Evolutionary conservation across 148 eudicot genomes (phyloP).

Genomic region (Rhododendron ferrugineum): DNA sequence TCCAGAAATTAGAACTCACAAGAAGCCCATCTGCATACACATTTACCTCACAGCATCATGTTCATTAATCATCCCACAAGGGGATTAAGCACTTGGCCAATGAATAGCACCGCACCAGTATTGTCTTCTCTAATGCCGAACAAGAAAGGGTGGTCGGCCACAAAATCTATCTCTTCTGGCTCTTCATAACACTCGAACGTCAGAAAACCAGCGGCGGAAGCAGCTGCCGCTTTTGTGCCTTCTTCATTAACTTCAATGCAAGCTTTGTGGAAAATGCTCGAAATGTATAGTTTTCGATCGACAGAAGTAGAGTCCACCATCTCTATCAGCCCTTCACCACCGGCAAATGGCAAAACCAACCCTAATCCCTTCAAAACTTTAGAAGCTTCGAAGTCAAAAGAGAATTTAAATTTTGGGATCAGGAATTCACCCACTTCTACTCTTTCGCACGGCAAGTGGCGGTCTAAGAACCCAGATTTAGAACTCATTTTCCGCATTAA

Average conservation of each 20-base stretch:
- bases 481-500: slow-evolving; percentile 48
- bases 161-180: slow-evolving; percentile 45
- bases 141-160: slow-evolving; percentile 84
- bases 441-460: slow-evolving; percentile 36
- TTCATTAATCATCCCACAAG: background rate
- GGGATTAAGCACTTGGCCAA: background rate
- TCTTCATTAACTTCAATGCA: slow-evolving; percentile 87
- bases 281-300: slow-evolving; percentile 34
- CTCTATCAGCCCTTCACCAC: slow-evolving; percentile 49
- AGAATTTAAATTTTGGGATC: slow-evolving; percentile 68
- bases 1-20: background rate
- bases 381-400: slow-evolving; percentile 80
- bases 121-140: slow-evolving; percentile 66
- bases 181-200: slow-evolving; percentile 2
- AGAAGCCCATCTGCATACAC: background rate
- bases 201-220: slow-evolving; percentile 46
- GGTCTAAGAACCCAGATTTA: slow-evolving; percentile 44
- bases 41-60: background rate
- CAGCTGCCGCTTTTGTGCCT: slow-evolving; percentile 93
- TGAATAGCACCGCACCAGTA: slow-evolving; percentile 66
- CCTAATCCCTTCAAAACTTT: slow-evolving; percentile 54
- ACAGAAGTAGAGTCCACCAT: slow-evolving; percentile 49
- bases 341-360: slow-evolving; percentile 44
- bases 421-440: slow-evolving; percentile 56
- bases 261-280: slow-evolving; percentile 66